Conservation (phyloP, 2,329 filamentous ascomycete species). For the Sclerotinia nivalis region DNA sequence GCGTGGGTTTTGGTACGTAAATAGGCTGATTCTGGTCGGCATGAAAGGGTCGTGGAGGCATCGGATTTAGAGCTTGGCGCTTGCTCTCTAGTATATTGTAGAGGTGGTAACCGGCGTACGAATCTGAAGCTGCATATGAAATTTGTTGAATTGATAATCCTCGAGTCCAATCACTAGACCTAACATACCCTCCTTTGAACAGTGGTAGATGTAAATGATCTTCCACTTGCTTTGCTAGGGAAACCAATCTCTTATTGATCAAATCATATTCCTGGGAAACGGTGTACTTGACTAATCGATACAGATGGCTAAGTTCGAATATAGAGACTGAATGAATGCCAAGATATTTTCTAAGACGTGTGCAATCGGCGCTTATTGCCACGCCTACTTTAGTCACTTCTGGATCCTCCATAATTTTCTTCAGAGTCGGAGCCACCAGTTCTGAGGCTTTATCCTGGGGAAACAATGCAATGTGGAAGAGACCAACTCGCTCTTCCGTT, state of each 20-base stretch:
- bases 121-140: constrained; percentile 75
- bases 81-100: constrained; percentile 71
- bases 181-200: constrained; percentile 71
- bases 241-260: constrained; percentile 67
- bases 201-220: constrained; percentile 73
- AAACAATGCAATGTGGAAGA: constrained; percentile 78
- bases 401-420: constrained; percentile 69
- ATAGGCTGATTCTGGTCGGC: constrained; percentile 69
- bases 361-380: constrained; percentile 68
- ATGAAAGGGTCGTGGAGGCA: constrained; percentile 68
- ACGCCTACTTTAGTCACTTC: constrained; percentile 76
- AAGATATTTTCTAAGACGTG: constrained; percentile 67
- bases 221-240: constrained; percentile 68
- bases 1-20: not conserved
- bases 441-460: constrained; percentile 48
- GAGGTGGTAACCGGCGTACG: constrained; percentile 75
- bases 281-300: constrained; percentile 72
- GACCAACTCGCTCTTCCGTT: constrained; percentile 69
- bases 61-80: constrained; percentile 64
- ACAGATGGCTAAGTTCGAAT: constrained; percentile 81
- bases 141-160: constrained; percentile 65
- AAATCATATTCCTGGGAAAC: constrained; percentile 49
- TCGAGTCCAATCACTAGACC: constrained; percentile 73
- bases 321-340: constrained; percentile 64
- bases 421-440: constrained; percentile 70